Evolutionary conservation across 1,284 basidiomycete genomes (phyloP), one percentile per base, ranked within the genome.

Genomic region (Thecaphora thlaspeos): DNA sequence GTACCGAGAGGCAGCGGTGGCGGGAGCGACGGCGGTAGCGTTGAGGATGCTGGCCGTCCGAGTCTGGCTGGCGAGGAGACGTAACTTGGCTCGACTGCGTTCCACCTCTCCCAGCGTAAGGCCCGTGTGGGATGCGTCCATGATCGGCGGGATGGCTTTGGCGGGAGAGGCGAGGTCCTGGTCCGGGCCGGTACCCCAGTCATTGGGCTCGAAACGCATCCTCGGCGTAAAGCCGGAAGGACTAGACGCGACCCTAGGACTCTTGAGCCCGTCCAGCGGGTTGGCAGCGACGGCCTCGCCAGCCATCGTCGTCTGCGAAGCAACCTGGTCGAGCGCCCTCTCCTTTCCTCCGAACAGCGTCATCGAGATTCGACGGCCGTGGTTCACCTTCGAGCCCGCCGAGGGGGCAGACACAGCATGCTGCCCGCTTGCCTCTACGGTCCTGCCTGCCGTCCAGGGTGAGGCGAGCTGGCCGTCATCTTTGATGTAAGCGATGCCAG

Each of bases 171-270:
- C 14, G 44, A 46, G 40, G 49, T 44, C 44, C 48, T 30, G 22
- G 55, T 46, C 39, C 62, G 55, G 41, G 55, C 45, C n/a, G 56
- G 56, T 15, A 30, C 39, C 40, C 61, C 55, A 63, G n/a, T 54
- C 55, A 3, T 55, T 51, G 28, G 60, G 51, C 28, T 63, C 60
- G 41, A 61, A 69, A n/a, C 39, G 40, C 62, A 69, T 57, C 1
- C 48, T 41, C 4, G 66, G 66, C 19, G 66, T 69, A 45, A 55
- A 62, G 15, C 67, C 67, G 5, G 64, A 58, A 9, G 67, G 64
- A 41, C 64, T 67, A 11, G 61, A 49, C 23, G 50, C 62, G 7
- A 64, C 30, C 5, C 64, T 41, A 1, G 64, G 64, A 24, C 26
- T 28, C 26, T 28, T 28, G 26, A 28, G 26, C 5, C 26, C 26